Percentiles rank a stretch among this genome's conserved stretches.
These are phyloP conservation scores for Aspergillus asperescens DNA, from an alignment of 495 filamentous ascomycete species.

Conservation along the genomic window DNA sequence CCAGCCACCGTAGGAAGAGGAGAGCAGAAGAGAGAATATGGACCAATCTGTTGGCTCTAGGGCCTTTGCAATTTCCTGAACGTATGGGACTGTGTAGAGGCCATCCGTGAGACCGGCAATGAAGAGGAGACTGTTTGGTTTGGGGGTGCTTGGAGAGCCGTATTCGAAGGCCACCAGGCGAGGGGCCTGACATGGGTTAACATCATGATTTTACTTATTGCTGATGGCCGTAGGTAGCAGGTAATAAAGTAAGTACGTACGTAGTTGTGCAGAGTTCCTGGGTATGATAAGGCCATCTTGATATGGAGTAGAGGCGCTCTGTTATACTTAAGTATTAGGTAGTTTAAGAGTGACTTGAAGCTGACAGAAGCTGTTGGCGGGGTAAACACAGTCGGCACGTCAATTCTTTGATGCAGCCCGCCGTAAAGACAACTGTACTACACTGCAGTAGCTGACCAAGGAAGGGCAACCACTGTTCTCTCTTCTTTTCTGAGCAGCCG, in stretches of 20 bases:
- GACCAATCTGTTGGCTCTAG: constrained; percentile 57
- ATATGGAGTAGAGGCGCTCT: not conserved
- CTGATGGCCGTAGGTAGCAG: too few species aligned
- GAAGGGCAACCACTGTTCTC: not conserved
- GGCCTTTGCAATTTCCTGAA: constrained; percentile 45
- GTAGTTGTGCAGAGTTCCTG: constrained; percentile 39
- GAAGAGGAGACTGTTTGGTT: constrained; percentile 69
- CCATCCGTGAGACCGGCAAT: constrained; percentile 81
- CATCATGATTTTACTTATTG: constrained; percentile 5
- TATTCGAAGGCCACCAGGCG: constrained; percentile 57
- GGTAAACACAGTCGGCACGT: not conserved
- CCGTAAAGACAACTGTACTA: too few species aligned
- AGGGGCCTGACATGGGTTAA: constrained; percentile 35
- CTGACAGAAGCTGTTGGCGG: not conserved
- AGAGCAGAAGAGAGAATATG: constrained; percentile 57
- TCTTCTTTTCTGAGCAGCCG: too few species aligned
- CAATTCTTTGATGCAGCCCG: not conserved
- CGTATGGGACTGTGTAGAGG: constrained; percentile 62
- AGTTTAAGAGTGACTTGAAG: not conserved
- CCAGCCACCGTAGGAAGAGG: constrained; percentile 66
- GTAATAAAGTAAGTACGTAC: constrained; percentile 17
- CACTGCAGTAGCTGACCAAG: not conserved
- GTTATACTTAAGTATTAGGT: not conserved
- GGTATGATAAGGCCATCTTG: constrained; percentile 20
- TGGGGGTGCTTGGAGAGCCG: constrained; percentile 29